phyloP scores from a whole-genome alignment of 2,329 filamentous ascomycete species.

The Calonectria fujianensis region DNA sequence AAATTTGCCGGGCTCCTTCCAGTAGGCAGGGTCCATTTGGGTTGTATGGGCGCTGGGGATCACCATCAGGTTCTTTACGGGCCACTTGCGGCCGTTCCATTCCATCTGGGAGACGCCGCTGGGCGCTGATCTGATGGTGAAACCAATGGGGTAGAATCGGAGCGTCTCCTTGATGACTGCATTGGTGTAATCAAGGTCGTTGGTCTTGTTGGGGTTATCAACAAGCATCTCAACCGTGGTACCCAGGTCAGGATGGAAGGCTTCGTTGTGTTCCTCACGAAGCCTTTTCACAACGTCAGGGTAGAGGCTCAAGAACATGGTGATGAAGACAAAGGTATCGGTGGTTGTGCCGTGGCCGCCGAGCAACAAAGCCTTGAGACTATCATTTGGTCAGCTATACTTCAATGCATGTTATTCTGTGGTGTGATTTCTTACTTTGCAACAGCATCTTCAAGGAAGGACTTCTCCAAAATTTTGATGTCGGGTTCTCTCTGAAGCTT shows the following conservation, averaged over 20 bases:
- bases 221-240: conserved; percentile 23
- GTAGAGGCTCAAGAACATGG: conserved; percentile 20
- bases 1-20: conserved; percentile 20
- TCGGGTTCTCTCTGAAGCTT: conserved; percentile 20
- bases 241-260: not conserved
- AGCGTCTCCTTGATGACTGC: conserved; percentile 21
- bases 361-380: conserved; percentile 11
- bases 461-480: conserved; percentile 2
- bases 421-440: not conserved
- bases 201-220: conserved; percentile 12
- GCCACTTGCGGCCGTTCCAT: conserved; percentile 19
- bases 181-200: conserved; percentile 13
- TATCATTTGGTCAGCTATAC: not conserved
- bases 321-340: conserved; percentile 10
- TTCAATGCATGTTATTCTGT: not conserved
- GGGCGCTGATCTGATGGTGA: conserved; percentile 2
- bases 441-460: conserved; percentile 7
- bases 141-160: conserved; percentile 16
- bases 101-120: conserved; percentile 9
- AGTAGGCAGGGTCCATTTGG: conserved; percentile 7
- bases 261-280: conserved; percentile 16
- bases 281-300: conserved; percentile 1
- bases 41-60: conserved; percentile 23
- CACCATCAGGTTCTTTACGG: conserved; percentile 18
- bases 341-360: conserved; percentile 15